Evolutionary conservation across 441 rosid genomes (phyloP).

Genomic region (Corymbia calophylla): DNA sequence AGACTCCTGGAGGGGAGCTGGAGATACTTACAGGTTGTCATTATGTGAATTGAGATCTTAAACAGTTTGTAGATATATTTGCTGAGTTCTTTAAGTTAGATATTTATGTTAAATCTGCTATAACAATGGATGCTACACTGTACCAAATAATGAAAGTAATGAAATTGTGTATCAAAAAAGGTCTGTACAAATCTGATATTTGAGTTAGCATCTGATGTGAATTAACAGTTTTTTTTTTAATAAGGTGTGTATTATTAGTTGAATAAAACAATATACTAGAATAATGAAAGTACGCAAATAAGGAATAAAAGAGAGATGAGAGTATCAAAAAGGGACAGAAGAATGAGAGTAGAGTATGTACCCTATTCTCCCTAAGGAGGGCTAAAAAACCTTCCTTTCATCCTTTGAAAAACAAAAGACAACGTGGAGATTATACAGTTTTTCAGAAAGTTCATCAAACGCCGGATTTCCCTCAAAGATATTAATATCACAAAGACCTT

Average conservation of each 20-base stretch:
- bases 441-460: background rate
- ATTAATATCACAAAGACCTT: background rate
- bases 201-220: background rate
- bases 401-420: background rate
- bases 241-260: background rate
- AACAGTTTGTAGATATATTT: background rate
- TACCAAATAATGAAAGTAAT: background rate
- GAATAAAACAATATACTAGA: background rate
- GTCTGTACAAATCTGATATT: too few relatives aligned
- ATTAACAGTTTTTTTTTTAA: background rate
- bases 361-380: background rate
- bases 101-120: background rate
- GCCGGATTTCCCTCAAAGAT: background rate
- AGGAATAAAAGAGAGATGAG: background rate
- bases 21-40: background rate
- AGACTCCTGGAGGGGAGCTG: background rate
- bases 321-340: background rate
- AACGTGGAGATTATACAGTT: background rate
- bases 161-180: too few relatives aligned
- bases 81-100: background rate
- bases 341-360: background rate
- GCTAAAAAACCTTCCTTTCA: background rate
- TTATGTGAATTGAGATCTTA: background rate
- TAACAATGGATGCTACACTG: background rate
- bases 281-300: background rate